Conservation (phyloP, 176 grass and related monocot species). For the Eragrostis curvula region DNA sequence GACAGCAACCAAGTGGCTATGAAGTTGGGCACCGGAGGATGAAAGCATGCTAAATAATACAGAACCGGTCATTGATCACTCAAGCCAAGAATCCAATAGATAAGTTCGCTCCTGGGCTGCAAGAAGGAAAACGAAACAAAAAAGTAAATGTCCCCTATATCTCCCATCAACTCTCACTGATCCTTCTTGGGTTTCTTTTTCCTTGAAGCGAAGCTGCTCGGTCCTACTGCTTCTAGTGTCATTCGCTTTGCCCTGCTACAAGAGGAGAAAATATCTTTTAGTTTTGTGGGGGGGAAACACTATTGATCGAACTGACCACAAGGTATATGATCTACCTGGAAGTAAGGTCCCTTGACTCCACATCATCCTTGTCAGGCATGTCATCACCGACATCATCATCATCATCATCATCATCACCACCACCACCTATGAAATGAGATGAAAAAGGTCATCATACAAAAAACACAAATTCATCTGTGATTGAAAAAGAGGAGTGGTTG, state of each 20-base stretch:
- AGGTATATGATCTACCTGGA: slow-evolving; percentile 46
- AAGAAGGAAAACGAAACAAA: neutral
- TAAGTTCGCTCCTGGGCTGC: neutral
- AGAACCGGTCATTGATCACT: slow-evolving; percentile 8
- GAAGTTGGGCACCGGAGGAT: too few species aligned
- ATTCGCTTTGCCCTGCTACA: slow-evolving; percentile 78
- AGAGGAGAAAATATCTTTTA: slow-evolving; percentile 4
- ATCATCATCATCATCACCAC: neutral
- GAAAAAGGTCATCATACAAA: neutral
- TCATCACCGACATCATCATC: neutral
- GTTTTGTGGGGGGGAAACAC: neutral
- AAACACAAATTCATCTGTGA: neutral
- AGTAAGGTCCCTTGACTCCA: slow-evolving; percentile 65
- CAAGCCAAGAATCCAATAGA: neutral
- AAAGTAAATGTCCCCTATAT: neutral
- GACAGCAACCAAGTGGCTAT: too few species aligned
- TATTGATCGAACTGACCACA: slow-evolving; percentile 4
- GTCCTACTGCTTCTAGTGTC: slow-evolving; percentile 74
- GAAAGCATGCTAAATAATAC: neutral
- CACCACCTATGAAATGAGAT: slow-evolving; percentile 24
- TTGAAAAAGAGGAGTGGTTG: neutral
- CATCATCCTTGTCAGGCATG: slow-evolving; percentile 54
- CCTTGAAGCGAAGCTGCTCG: slow-evolving; percentile 94
- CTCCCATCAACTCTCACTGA: slow-evolving; percentile 7
- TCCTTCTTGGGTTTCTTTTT: slow-evolving; percentile 85